Evolutionary conservation across 192 early-diverging fungal species (phyloP).

Genomic region (Backusella psychrophila): DNA sequence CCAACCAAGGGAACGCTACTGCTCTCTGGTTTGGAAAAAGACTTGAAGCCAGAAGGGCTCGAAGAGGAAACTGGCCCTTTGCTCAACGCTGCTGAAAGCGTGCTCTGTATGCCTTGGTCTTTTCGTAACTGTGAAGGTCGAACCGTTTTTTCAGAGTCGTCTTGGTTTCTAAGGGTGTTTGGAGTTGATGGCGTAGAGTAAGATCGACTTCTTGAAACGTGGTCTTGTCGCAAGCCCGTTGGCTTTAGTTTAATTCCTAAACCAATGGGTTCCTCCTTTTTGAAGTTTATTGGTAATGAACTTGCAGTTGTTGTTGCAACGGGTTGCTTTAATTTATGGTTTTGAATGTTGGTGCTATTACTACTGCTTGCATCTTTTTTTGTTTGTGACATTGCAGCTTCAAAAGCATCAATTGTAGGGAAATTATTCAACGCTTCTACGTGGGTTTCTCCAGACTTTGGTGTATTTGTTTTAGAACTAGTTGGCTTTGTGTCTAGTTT

Average conservation of each 20-base stretch:
- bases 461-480: not conserved
- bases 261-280: not conserved
- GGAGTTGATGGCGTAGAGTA: not conserved
- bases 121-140: slow-evolving; percentile 4
- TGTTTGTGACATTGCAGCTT: slow-evolving; percentile 1
- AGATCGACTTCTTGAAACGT: slow-evolving; percentile 5
- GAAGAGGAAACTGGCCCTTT: not conserved
- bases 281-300: not conserved
- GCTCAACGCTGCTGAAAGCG: not conserved
- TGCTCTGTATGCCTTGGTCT: slow-evolving; percentile 7
- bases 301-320: not conserved
- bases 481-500: not conserved
- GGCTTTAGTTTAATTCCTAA: not conserved
- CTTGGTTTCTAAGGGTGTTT: not conserved
- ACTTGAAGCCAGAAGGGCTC: not conserved
- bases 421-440: not conserved
- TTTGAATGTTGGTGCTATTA: not conserved
- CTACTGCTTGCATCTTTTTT: not conserved
- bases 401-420: slow-evolving; percentile 12
- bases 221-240: not conserved
- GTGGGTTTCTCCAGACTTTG: not conserved
- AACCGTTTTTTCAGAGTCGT: not conserved
- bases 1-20: not conserved
- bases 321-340: not conserved
- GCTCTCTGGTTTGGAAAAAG: not conserved